Evolutionary conservation across 257 asterid genomes (phyloP).

Genomic region (Anisodus tanguticus): DNA sequence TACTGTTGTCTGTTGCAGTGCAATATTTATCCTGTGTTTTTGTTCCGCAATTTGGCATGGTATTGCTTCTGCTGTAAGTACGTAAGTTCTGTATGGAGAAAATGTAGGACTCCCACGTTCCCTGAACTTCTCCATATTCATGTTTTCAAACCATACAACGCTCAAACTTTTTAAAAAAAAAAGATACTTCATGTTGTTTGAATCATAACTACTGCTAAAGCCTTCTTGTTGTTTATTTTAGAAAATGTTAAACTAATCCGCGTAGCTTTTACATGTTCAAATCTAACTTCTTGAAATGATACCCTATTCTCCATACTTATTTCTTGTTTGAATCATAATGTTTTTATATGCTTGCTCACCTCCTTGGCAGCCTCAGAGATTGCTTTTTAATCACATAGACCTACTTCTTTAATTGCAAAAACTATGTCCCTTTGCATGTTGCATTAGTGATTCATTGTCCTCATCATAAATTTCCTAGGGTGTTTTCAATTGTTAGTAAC

Average conservation of each 20-base stretch:
- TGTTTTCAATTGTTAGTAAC: not conserved
- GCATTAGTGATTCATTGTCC: not conserved
- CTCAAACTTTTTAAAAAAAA: not conserved
- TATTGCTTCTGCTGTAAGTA: not conserved
- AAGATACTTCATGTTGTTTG: not conserved
- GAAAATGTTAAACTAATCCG: not conserved
- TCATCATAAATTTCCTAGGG: too few species aligned
- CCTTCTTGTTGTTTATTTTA: not conserved
- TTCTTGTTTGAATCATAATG: not conserved
- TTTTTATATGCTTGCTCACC: not conserved
- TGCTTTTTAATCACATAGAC: not conserved
- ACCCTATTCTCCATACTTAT: not conserved
- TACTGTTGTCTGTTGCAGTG: not conserved
- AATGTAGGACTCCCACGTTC: not conserved
- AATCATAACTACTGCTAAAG: not conserved
- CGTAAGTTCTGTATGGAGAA: not conserved
- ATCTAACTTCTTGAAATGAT: not conserved
- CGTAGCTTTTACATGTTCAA: not conserved
- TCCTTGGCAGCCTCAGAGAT: not conserved
- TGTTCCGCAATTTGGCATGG: not conserved
- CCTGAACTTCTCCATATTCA: not conserved
- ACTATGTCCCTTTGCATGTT: not conserved
- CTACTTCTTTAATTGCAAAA: not conserved
- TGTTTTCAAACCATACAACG: not conserved
- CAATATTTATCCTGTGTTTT: not conserved